Percentiles rank a stretch among this genome's conserved stretches.
Evolutionary conservation across 2,329 filamentous ascomycete species (phyloP).

Genomic region (Plectosphaerella sp.): DNA sequence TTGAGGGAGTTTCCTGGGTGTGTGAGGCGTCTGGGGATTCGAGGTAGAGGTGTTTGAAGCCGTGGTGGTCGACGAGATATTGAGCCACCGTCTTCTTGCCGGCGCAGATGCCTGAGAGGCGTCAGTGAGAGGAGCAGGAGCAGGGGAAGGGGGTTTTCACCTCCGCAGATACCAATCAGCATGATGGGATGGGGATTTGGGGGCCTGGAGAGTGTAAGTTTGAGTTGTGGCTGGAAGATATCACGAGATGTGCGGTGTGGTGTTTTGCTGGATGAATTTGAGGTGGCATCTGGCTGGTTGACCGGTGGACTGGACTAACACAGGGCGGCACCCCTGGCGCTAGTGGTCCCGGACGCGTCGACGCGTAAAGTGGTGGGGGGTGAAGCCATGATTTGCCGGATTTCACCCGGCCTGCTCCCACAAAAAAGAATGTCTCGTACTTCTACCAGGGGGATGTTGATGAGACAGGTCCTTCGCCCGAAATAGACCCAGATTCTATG

Average conservation of each 20-base stretch:
- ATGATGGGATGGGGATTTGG: conserved; percentile 35
- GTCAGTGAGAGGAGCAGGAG: conserved; percentile 7
- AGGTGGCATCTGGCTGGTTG: neutral
- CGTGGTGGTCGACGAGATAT: conserved; percentile 80
- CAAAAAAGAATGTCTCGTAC: too few species aligned
- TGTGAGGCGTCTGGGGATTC: conserved; percentile 10
- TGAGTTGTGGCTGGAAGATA: neutral
- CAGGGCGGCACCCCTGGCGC: too few species aligned
- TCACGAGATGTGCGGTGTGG: neutral
- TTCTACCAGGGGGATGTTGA: too few species aligned
- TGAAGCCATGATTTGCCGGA: too few species aligned
- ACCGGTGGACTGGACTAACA: too few species aligned
- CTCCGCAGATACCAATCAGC: conserved; percentile 74
- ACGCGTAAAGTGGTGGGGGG: neutral
- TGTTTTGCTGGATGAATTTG: neutral
- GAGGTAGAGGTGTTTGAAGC: conserved; percentile 71
- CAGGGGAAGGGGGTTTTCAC: conserved; percentile 33
- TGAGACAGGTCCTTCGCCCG: too few species aligned
- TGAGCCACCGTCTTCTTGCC: conserved; percentile 88
- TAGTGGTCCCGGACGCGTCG: neutral
- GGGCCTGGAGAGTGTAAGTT: too few species aligned
- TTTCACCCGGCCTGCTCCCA: too few species aligned
- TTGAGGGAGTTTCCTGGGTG: neutral
- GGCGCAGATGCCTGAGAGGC: conserved; percentile 72
- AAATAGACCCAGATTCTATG: too few species aligned